Evolutionary conservation across 2,329 filamentous ascomycete genomes (phyloP), one percentile per base, ranked within the genome.

Genomic region (Alternaria dauci): DNA sequence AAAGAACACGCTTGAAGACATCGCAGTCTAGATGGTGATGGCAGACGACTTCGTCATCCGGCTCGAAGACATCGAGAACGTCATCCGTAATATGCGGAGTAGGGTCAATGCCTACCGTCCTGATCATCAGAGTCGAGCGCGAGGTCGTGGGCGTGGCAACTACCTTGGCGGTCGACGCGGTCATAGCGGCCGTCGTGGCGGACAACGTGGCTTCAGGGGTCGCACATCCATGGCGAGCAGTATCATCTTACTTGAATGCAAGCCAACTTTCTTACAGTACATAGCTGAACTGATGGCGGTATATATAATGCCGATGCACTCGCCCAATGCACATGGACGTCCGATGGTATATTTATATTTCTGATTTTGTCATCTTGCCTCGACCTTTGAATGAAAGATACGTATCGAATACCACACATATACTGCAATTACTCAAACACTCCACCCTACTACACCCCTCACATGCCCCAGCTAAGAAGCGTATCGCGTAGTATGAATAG

Each of bases 11-110:
- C 26, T 46, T 30, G 52, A 16, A 46, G 39, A 46, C 11, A 28
- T 54, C 4, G 0, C 52, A 11, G 30, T n/a, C 9, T 30, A 16
- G 14, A 36, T 46, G 52, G 23, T 30, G 4, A 48, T 50, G n/a
- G 20, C 26, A 1, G 46, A 52, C 2, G 58, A 60, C 5, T 52
- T 57, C 1, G 47, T 52, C 9, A 52, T 60, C 8, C 38, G 58
- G 3, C 46, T 41, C 2, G 32, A 41, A 8, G 58, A 57, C 14
- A 32, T 56, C 11, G 47, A 56, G 5, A 28, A 44, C 32, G 28
- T 12, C 32, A 43, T 59, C 3, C 7, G 6, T 1, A 26, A 26
- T 38, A 39, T 59, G n/a, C 16, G 34, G 11, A 25, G 25, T 16
- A 20, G 32, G 8, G 18, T 58, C 11, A 16, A 41, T 4, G 20